Evolutionary conservation across 768 basidiomycete genomes (phyloP).

Genomic region (Grammothele lineata): DNA sequence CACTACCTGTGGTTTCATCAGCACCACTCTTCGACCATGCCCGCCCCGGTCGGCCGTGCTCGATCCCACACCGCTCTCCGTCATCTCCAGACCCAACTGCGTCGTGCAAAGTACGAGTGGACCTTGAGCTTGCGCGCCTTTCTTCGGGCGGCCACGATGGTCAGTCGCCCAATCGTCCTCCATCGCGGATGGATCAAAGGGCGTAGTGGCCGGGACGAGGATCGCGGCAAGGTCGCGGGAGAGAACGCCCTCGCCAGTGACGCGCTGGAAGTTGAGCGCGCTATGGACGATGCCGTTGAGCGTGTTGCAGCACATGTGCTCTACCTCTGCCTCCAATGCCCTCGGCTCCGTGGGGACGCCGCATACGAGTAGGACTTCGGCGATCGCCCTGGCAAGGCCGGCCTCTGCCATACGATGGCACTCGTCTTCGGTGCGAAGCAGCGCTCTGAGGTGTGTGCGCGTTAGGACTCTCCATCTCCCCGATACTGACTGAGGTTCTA

Average conservation of each 20-base stretch:
- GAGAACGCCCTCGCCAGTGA: conserved; percentile 6
- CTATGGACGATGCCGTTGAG: conserved; percentile 1
- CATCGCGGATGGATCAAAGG: conserved; percentile 5
- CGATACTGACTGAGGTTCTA: conserved; percentile 11
- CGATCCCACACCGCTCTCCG: too few species aligned
- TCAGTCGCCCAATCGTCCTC: conserved; percentile 9
- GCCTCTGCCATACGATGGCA: not conserved
- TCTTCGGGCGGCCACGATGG: not conserved
- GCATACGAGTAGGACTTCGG: conserved; percentile 1
- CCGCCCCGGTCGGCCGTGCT: too few species aligned
- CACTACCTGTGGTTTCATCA: too few species aligned
- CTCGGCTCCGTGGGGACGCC: not conserved
- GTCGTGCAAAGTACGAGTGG: too few species aligned
- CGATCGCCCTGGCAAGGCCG: not conserved
- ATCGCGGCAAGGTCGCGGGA: conserved; percentile 3
- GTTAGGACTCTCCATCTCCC: conserved; percentile 13
- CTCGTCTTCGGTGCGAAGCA: not conserved
- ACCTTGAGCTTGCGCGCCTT: too few species aligned
- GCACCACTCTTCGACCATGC: too few species aligned
- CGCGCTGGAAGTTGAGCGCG: conserved; percentile 1
- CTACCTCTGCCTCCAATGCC: not conserved
- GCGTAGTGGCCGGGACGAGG: not conserved
- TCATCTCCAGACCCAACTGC: too few species aligned
- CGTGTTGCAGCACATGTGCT: not conserved
- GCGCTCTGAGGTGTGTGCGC: not conserved